A percentile compares a stretch with the other conserved stretches of the same genome.
Evolutionary conservation across 257 asterid species (phyloP).

Genomic region (Misopates orontium): DNA sequence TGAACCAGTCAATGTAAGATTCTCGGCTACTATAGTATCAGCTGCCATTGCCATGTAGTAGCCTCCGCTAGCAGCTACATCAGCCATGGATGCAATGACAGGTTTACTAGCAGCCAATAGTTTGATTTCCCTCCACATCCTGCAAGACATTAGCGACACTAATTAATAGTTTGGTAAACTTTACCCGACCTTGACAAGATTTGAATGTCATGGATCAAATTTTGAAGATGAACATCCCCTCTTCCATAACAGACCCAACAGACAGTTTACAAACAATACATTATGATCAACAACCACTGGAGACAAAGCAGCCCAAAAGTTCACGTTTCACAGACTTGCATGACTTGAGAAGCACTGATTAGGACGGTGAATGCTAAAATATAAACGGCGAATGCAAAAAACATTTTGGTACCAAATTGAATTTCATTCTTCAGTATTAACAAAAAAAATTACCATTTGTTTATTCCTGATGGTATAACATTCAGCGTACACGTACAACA

Average conservation of each 20-base stretch:
- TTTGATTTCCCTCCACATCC: conserved; percentile 99
- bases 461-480: not conserved
- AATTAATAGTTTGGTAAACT: not conserved
- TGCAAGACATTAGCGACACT: conserved; percentile 28
- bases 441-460: not conserved
- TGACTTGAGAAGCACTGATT: not conserved
- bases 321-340: not conserved
- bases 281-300: not conserved
- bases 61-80: conserved; percentile 99
- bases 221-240: too few relatives aligned
- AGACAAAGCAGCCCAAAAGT: not conserved
- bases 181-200: not conserved
- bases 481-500: conserved; percentile 5
- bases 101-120: conserved; percentile 88
- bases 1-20: conserved; percentile 92
- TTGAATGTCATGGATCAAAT: too few relatives aligned
- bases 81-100: conserved; percentile 94
- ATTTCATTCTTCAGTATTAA: conserved; percentile 1
- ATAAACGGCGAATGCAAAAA: conserved; percentile 5
- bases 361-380: conserved; percentile 1
- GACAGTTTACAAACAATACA: not conserved
- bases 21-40: conserved; percentile 79
- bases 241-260: not conserved
- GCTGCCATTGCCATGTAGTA: conserved; percentile 99
- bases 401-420: not conserved